These are phyloP conservation scores for Porodaedalea pini DNA, from an alignment of 1,284 basidiomycete genomes.

Conservation along the genomic window DNA sequence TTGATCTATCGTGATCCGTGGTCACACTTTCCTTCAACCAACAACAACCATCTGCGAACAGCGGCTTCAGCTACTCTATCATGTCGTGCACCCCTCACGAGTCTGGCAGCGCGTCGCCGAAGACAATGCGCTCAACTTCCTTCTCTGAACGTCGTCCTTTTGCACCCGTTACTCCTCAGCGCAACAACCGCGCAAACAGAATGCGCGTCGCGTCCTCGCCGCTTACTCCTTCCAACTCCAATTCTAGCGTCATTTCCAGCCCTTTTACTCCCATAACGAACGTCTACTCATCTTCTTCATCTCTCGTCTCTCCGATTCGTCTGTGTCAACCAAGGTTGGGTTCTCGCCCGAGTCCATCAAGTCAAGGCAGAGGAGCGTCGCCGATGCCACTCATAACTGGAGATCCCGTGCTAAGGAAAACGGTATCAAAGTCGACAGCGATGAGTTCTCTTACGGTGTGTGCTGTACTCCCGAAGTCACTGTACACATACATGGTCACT, in stretches of 20 bases:
- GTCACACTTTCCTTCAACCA: not conserved
- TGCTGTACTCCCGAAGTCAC: conserved; percentile 16
- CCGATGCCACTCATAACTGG: conserved; percentile 69
- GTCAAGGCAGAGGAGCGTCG: conserved; percentile 37
- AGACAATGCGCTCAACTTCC: conserved; percentile 10
- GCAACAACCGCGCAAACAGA: conserved; percentile 15
- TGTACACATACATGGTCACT: conserved; percentile 19
- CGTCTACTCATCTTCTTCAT: conserved; percentile 20
- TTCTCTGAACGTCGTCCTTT: conserved; percentile 19
- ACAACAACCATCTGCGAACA: not conserved
- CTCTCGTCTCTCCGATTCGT: conserved; percentile 18
- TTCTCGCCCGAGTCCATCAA: conserved; percentile 18
- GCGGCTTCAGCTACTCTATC: not conserved
- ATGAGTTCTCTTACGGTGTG: conserved; percentile 50
- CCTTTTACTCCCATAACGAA: conserved; percentile 22
- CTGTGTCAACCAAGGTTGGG: conserved; percentile 19
- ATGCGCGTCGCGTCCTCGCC: conserved; percentile 17
- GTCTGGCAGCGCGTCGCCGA: conserved; percentile 16
- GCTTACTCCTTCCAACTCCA: conserved; percentile 19
- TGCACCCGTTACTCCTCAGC: conserved; percentile 21
- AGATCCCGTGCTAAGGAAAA: conserved; percentile 66
- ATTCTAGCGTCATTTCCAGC: conserved; percentile 17
- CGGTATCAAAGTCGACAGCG: conserved; percentile 58
- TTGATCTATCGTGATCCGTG: not conserved
- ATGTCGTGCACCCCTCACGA: conserved; percentile 13